Percentiles rank a stretch among this genome's conserved stretches.
Evolutionary conservation across 306 rosid species (phyloP).

Genomic region (Fragaria nilgerrensis): DNA sequence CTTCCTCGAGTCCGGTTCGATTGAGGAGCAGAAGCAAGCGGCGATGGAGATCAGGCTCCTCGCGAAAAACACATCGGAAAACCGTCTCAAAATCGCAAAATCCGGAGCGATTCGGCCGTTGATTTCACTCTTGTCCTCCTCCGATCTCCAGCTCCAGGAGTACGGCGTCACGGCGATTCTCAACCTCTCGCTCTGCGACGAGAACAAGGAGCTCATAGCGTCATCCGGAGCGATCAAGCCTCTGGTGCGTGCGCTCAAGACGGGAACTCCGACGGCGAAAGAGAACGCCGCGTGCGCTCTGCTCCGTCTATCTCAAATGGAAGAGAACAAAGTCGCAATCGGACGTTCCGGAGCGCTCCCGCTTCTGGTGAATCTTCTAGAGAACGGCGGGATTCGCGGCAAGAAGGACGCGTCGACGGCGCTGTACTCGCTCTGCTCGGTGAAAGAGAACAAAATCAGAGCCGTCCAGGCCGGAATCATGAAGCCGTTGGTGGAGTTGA

Average conservation of each 20-base stretch:
- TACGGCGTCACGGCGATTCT: conserved; percentile 92
- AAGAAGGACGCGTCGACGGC: conserved; percentile 98
- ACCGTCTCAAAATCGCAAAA: conserved; percentile 68
- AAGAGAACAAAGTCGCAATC: conserved; percentile 66
- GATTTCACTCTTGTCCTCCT: conserved; percentile 55
- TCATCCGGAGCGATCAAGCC: conserved; percentile 80
- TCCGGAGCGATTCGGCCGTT: conserved; percentile 85
- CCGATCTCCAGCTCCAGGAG: conserved; percentile 86
- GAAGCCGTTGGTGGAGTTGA: conserved; percentile 77
- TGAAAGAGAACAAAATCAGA: conserved; percentile 75
- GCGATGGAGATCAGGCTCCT: conserved; percentile 92
- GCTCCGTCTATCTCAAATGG: conserved; percentile 74
- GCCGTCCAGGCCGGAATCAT: conserved; percentile 86
- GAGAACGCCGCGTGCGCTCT: conserved; percentile 95
- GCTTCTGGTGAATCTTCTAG: conserved; percentile 65
- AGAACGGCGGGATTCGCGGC: conserved; percentile 61
- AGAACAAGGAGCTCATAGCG: conserved; percentile 78
- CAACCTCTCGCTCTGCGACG: conserved; percentile 88
- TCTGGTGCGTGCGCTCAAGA: conserved; percentile 57
- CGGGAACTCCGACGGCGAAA: conserved; percentile 72
- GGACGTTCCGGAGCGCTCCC: conserved; percentile 94
- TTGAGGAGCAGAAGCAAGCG: conserved; percentile 85
- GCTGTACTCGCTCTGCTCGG: conserved; percentile 70
- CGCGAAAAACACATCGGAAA: conserved; percentile 80
- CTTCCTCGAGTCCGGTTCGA: conserved; percentile 62